Conservation (phyloP, 225 moss, liverwort and hornwort species). For the Anthoceros angustus region DNA sequence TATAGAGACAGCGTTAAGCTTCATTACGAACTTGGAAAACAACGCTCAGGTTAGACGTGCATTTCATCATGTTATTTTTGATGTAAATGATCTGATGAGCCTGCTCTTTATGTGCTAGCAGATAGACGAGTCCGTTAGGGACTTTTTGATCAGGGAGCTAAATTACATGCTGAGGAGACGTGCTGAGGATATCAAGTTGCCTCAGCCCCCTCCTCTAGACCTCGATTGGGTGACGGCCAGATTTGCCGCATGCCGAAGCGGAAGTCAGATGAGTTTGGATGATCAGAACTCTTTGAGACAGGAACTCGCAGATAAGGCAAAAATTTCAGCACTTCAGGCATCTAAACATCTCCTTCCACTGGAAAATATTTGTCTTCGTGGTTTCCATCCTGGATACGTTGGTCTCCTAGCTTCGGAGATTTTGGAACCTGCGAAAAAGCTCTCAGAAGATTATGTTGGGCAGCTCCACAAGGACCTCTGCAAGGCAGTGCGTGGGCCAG, state of each 20-base stretch:
- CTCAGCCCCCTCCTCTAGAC: conserved; percentile 5
- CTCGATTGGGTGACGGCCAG: neutral
- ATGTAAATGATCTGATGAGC: neutral
- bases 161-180: neutral
- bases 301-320: neutral
- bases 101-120: conserved; percentile 2
- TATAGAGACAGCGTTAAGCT: conserved; percentile 1
- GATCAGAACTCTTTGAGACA: neutral
- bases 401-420: conserved; percentile 4
- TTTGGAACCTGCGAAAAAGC: conserved; percentile 7
- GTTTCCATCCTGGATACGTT: neutral
- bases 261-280: conserved; percentile 6
- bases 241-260: conserved; percentile 1
- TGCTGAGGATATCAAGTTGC: neutral
- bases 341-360: neutral
- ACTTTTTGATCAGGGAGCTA: conserved; percentile 10
- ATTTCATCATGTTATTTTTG: neutral
- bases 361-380: neutral
- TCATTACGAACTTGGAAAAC: conserved; percentile 5
- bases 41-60: conserved; percentile 3
- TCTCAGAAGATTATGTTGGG: conserved; percentile 3
- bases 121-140: conserved; percentile 10
- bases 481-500: neutral
- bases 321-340: neutral
- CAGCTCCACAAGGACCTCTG: neutral